phyloP scores from a whole-genome alignment of 805 yeast genomes.

The Wickerhamomyces hampshirensis region DNA sequence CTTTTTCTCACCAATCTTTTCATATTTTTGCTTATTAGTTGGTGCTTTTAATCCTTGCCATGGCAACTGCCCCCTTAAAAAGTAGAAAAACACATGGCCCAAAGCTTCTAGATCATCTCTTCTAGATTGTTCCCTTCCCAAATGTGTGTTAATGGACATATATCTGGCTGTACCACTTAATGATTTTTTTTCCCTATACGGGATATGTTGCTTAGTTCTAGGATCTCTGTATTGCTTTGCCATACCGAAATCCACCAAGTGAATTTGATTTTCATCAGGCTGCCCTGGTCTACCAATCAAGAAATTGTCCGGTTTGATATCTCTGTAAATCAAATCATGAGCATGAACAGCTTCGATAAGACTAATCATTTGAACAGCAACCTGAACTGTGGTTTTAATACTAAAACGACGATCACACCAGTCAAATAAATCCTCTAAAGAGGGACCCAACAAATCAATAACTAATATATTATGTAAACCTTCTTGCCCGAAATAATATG shows the following conservation, averaged over 20 bases:
- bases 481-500: conserved; percentile 98
- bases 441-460: conserved; percentile 92
- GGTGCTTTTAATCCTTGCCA: conserved; percentile 99
- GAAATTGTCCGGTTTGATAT: conserved; percentile 96
- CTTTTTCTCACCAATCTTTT: conserved; percentile 94
- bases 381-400: conserved; percentile 86
- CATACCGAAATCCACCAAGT: conserved; percentile 97
- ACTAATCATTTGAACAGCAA: conserved; percentile 90
- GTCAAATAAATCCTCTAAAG: conserved; percentile 92
- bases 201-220: conserved; percentile 90
- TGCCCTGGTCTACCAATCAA: conserved; percentile 86
- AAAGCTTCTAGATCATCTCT: conserved; percentile 95
- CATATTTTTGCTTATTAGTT: conserved; percentile 95
- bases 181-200: conserved; percentile 93
- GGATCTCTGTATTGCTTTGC: conserved; percentile 98
- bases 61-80: conserved; percentile 89
- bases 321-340: conserved; percentile 88
- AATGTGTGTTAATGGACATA: conserved; percentile 95
- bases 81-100: conserved; percentile 95
- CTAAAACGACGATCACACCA: conserved; percentile 95
- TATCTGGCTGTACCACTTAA: conserved; percentile 98
- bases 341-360: conserved; percentile 84
- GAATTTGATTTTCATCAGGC: conserved; percentile 78
- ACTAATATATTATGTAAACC: conserved; percentile 94
- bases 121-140: conserved; percentile 95